These are phyloP conservation scores for Penicillium thymicola DNA, from an alignment of 2,329 filamentous ascomycete genomes.

Conservation along the genomic window DNA sequence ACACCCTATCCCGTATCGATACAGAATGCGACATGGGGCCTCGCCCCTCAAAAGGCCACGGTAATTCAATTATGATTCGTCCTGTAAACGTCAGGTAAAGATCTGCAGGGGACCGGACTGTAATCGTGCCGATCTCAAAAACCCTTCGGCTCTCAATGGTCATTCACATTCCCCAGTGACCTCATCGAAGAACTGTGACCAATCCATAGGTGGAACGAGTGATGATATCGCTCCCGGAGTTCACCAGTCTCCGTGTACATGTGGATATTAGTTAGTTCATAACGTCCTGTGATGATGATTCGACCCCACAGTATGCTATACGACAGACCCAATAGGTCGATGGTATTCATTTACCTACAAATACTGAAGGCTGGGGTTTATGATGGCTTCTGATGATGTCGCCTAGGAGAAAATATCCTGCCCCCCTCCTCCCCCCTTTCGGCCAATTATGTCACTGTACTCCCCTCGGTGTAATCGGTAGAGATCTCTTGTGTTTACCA, in stretches of 20 bases:
- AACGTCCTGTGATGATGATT: slow-evolving; percentile 9
- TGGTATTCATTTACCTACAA: not conserved
- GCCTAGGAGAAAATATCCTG: slow-evolving; percentile 1
- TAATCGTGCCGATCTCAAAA: slow-evolving; percentile 16
- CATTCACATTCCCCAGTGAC: slow-evolving; percentile 25
- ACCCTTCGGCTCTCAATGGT: slow-evolving; percentile 6
- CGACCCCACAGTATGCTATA: not conserved
- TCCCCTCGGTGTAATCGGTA: slow-evolving; percentile 10
- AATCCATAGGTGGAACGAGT: slow-evolving; percentile 10
- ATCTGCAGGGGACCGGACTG: slow-evolving; percentile 23
- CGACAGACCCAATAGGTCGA: not conserved
- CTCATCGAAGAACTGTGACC: slow-evolving; percentile 17
- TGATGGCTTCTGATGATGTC: slow-evolving; percentile 20
- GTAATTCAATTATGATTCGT: slow-evolving; percentile 15
- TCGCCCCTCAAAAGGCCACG: slow-evolving; percentile 5
- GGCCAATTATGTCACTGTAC: slow-evolving; percentile 26
- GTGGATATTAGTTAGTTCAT: slow-evolving; percentile 19
- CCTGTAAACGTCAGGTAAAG: slow-evolving; percentile 17
- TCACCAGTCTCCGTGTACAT: slow-evolving; percentile 13
- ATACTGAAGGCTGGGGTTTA: not conserved
- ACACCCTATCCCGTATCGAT: slow-evolving; percentile 8
- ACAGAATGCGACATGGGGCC: slow-evolving; percentile 9
- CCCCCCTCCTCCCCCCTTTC: slow-evolving; percentile 3
- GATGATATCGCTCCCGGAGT: slow-evolving; percentile 6
- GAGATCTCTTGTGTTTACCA: slow-evolving; percentile 5